Conservation (phyloP, 139 green algal species). For the Astrephomene gubernaculifera region DNA sequence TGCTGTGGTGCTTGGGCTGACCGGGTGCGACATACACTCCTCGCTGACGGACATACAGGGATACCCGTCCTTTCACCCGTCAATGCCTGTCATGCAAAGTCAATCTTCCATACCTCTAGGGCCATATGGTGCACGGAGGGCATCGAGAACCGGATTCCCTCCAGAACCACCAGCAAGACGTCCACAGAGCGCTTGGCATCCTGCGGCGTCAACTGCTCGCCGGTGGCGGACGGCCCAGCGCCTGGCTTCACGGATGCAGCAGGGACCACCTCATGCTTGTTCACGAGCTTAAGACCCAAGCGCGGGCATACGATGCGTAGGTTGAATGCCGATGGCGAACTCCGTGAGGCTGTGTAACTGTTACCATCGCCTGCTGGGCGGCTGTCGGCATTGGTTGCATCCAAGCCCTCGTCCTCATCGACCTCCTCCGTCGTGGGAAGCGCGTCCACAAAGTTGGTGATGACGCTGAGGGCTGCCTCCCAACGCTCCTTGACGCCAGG, state of each 20-base stretch:
- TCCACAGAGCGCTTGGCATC: neutral
- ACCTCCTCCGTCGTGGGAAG: conserved; percentile 47
- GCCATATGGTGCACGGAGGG: conserved; percentile 5
- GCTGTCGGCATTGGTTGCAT: too few relatives aligned
- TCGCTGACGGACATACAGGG: too few relatives aligned
- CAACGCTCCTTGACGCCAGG: conserved; percentile 3
- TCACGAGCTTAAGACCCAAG: conserved; percentile 36
- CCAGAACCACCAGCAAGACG: conserved; percentile 27
- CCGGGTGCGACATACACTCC: too few relatives aligned
- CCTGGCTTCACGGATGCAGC: neutral
- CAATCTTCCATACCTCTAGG: conserved; percentile 11
- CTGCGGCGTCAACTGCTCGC: neutral
- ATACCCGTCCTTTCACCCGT: too few relatives aligned
- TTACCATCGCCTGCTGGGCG: too few relatives aligned
- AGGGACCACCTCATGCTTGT: neutral
- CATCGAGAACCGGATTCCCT: conserved; percentile 36
- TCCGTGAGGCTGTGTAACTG: too few relatives aligned
- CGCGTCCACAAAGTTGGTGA: conserved; percentile 57
- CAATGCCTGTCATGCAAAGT: too few relatives aligned
- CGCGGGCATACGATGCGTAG: conserved; percentile 36
- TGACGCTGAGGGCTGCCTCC: conserved; percentile 34
- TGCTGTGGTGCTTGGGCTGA: too few relatives aligned
- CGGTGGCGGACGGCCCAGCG: too few relatives aligned
- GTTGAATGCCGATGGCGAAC: too few relatives aligned
- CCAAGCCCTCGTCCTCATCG: neutral